Evolutionary conservation across 2,329 filamentous ascomycete genomes (phyloP).

Genomic region (Exophiala oligosperma): DNA sequence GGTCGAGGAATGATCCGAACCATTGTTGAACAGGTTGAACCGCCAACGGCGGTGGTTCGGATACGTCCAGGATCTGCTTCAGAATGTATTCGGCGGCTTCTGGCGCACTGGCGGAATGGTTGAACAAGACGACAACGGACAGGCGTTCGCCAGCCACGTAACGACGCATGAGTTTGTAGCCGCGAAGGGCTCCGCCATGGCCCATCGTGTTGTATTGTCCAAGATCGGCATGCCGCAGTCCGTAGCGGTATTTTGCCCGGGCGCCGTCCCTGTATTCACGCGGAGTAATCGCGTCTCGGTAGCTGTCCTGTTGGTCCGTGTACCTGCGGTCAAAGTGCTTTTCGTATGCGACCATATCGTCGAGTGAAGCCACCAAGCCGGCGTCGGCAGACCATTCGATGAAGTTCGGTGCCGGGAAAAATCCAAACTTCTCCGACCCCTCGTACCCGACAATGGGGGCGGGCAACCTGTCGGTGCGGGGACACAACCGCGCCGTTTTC

Average conservation of each 20-base stretch:
- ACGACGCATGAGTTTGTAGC: slow-evolving; percentile 40
- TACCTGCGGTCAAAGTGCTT: slow-evolving; percentile 39
- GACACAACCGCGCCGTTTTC: slow-evolving; percentile 41
- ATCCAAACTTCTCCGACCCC: slow-evolving; percentile 41
- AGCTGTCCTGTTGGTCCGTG: slow-evolving; percentile 37
- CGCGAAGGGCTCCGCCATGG: slow-evolving; percentile 45
- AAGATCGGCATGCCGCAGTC: slow-evolving; percentile 34
- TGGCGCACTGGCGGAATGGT: slow-evolving; percentile 38
- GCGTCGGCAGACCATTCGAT: slow-evolving; percentile 52
- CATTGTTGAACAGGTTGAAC: slow-evolving; percentile 31
- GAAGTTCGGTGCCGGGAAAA: slow-evolving; percentile 38
- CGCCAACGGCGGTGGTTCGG: slow-evolving; percentile 14
- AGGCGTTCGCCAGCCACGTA: slow-evolving; percentile 38
- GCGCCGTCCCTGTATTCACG: slow-evolving; percentile 38
- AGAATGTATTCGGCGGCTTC: slow-evolving; percentile 35
- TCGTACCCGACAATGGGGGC: slow-evolving; percentile 47
- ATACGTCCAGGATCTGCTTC: slow-evolving; percentile 32
- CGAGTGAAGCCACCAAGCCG: slow-evolving; percentile 44
- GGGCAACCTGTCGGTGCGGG: slow-evolving; percentile 41
- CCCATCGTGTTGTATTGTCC: slow-evolving; percentile 34
- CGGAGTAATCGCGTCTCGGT: slow-evolving; percentile 32
- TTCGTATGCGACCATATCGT: slow-evolving; percentile 51
- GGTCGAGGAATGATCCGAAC: slow-evolving; percentile 42
- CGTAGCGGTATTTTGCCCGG: slow-evolving; percentile 40
- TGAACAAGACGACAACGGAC: slow-evolving; percentile 44